These are phyloP conservation scores for Penicillium longicatenatum DNA, from an alignment of 495 filamentous ascomycete genomes.

Conservation along the genomic window DNA sequence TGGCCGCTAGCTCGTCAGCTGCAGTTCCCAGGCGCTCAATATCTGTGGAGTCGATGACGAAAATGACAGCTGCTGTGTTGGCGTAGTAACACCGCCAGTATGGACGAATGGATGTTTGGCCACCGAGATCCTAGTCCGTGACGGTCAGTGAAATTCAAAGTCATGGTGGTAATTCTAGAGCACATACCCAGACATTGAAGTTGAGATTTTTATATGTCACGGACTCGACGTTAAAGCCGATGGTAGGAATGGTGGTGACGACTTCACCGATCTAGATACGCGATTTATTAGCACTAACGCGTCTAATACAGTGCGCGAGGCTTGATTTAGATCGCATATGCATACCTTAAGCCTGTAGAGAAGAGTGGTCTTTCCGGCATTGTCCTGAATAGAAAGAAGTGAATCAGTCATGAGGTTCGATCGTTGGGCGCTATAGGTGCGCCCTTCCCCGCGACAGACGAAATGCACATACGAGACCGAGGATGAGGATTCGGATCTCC, in stretches of 20 bases:
- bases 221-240: conserved; percentile 98
- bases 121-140: conserved; percentile 76
- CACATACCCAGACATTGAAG: conserved; percentile 92
- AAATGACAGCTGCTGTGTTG: conserved; percentile 98
- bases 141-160: conserved; percentile 1
- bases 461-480: conserved; percentile 74
- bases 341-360: conserved; percentile 92
- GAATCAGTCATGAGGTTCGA: conserved; percentile 20
- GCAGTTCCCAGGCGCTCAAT: conserved; percentile 91
- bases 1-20: conserved; percentile 87
- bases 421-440: not conserved
- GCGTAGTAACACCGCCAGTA: conserved; percentile 99
- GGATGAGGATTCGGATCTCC: conserved; percentile 93
- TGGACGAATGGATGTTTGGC: conserved; percentile 93
- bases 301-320: not conserved
- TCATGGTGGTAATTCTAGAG: not conserved
- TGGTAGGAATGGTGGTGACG: conserved; percentile 97
- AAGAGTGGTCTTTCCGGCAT: conserved; percentile 96
- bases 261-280: conserved; percentile 88
- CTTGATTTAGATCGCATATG: not conserved
- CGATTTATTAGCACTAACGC: conserved; percentile 19
- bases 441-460: conserved; percentile 6
- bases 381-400: conserved; percentile 65
- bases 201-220: conserved; percentile 97
- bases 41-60: conserved; percentile 97